Evolutionary conservation across 768 basidiomycete genomes (phyloP).

Genomic region (Candolleomyces eurysporus): DNA sequence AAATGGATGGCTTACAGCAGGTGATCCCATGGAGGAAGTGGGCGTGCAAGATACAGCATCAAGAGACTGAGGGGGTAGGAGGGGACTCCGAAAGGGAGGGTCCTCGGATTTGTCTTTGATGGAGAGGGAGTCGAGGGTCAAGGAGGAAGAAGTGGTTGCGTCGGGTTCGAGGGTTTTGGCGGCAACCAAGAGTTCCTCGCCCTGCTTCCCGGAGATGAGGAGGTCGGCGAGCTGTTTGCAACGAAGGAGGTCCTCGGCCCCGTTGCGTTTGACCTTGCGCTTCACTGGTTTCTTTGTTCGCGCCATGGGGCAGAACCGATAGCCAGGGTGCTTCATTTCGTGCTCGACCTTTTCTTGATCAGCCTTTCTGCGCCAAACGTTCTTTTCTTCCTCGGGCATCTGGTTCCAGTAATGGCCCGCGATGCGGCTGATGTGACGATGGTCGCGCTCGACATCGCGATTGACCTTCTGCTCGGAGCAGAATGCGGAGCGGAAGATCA

Average conservation of each 20-base stretch:
- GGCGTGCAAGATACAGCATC: neutral
- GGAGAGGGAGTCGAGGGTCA: neutral
- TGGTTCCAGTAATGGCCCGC: conserved; percentile 55
- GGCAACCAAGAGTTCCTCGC: conserved; percentile 45
- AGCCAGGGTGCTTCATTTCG: conserved; percentile 46
- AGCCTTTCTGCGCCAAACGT: conserved; percentile 49
- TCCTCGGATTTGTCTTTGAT: neutral
- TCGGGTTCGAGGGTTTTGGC: conserved; percentile 30
- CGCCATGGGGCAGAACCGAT: conserved; percentile 49
- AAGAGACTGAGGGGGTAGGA: conserved; percentile 21
- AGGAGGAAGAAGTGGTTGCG: neutral
- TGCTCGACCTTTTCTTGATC: conserved; percentile 52
- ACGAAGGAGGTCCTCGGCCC: conserved; percentile 44
- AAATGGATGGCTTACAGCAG: neutral
- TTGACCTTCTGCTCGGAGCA: conserved; percentile 49
- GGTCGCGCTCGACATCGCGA: conserved; percentile 51
- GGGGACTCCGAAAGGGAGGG: conserved; percentile 27
- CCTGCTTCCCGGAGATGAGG: conserved; percentile 48
- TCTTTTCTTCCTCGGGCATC: conserved; percentile 48
- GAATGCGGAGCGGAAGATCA: conserved; percentile 64
- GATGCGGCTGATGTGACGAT: conserved; percentile 57
- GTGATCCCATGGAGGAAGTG: neutral
- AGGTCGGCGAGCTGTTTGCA: conserved; percentile 50
- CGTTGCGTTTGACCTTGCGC: conserved; percentile 52
- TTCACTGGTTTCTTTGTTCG: conserved; percentile 44